phyloP scores from a whole-genome alignment of 768 basidiomycete genomes.

The Lactifluus subvellereus region DNA sequence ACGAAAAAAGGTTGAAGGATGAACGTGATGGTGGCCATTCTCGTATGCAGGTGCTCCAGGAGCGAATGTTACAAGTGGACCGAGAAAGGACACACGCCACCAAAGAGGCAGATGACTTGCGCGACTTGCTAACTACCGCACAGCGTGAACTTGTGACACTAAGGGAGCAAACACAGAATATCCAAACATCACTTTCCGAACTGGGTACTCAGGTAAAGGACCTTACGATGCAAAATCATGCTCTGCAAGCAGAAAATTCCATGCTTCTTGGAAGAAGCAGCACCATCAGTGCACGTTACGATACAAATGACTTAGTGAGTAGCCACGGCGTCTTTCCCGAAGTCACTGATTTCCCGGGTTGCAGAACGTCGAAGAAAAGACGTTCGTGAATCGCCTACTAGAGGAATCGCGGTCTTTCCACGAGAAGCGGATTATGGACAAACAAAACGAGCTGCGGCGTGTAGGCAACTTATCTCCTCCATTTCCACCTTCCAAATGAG shows the following conservation, averaged over 20 bases:
- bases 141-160: slow-evolving; percentile 22
- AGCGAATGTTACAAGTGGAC: slow-evolving; percentile 20
- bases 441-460: slow-evolving; percentile 34
- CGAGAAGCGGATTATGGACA: slow-evolving; percentile 32
- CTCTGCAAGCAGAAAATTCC: slow-evolving; percentile 26
- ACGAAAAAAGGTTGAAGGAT: slow-evolving; percentile 14
- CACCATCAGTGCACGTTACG: slow-evolving; percentile 30
- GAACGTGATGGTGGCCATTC: slow-evolving; percentile 17
- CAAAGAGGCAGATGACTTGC: slow-evolving; percentile 20
- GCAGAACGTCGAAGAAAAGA: slow-evolving; percentile 32
- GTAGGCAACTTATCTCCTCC: slow-evolving; percentile 21
- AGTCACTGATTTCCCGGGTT: not conserved
- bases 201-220: slow-evolving; percentile 25
- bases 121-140: slow-evolving; percentile 15
- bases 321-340: not conserved
- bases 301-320: slow-evolving; percentile 30
- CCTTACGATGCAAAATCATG: slow-evolving; percentile 24
- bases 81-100: slow-evolving; percentile 15
- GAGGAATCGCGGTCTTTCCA: slow-evolving; percentile 32
- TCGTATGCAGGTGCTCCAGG: slow-evolving; percentile 19
- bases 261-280: slow-evolving; percentile 25
- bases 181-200: slow-evolving; percentile 24
- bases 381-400: slow-evolving; percentile 30
- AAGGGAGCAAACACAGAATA: slow-evolving; percentile 24
- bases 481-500: not conserved